These are phyloP conservation scores for Cochlearia excelsa DNA, from an alignment of 345 rosid species.

Conservation along the genomic window DNA sequence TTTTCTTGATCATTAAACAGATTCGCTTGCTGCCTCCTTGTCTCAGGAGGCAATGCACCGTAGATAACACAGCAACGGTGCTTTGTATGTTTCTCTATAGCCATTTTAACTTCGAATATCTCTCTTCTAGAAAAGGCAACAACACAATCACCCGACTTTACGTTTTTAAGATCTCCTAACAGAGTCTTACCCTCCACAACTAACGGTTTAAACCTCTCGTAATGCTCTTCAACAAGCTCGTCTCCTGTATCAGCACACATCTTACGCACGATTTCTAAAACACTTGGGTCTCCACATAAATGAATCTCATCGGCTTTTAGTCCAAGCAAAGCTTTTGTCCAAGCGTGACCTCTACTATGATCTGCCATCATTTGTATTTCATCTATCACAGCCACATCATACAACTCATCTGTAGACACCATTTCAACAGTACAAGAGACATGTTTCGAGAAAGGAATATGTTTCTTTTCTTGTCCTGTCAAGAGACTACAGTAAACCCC, in stretches of 20 bases:
- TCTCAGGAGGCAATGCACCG: constrained; percentile 94
- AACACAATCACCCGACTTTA: constrained; percentile 80
- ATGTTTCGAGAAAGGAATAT: constrained; percentile 74
- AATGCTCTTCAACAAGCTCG: constrained; percentile 74
- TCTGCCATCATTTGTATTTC: constrained; percentile 94
- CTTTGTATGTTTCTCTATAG: constrained; percentile 74
- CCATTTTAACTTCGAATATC: constrained; percentile 87
- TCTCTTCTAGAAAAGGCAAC: constrained; percentile 95
- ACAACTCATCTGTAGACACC: constrained; percentile 72
- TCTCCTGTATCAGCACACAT: constrained; percentile 90
- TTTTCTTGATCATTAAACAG: constrained; percentile 83
- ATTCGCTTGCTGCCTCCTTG: constrained; percentile 89
- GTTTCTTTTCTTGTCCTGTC: constrained; percentile 89
- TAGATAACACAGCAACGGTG: constrained; percentile 95
- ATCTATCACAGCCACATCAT: constrained; percentile 89
- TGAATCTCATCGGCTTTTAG: constrained; percentile 94
- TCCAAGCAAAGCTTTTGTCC: constrained; percentile 91
- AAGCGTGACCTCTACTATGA: constrained; percentile 73
- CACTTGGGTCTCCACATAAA: constrained; percentile 95
- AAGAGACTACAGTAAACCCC: constrained; percentile 90
- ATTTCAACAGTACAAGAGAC: constrained; percentile 91
- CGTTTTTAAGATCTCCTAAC: constrained; percentile 69
- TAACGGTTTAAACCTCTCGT: constrained; percentile 77
- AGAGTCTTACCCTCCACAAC: constrained; percentile 89
- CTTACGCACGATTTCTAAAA: constrained; percentile 65